These are phyloP conservation scores for Ensete glaucum DNA, from an alignment of 176 grass and related monocot species.

Conservation along the genomic window DNA sequence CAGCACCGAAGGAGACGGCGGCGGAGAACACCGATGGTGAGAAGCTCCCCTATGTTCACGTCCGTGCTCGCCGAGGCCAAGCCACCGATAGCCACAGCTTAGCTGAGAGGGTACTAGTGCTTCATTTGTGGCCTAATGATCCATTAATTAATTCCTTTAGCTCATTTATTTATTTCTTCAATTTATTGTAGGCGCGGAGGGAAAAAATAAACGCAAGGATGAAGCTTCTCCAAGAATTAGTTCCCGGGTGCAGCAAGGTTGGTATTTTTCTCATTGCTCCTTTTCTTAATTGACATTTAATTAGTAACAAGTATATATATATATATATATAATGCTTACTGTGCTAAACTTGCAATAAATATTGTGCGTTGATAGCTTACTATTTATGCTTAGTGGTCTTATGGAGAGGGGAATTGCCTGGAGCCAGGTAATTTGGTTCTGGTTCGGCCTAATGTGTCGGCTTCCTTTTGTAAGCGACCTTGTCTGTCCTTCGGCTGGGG, in stretches of 20 bases:
- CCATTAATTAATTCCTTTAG: not conserved
- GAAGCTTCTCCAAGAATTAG: constrained; percentile 21
- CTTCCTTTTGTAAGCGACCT: too few relatives aligned
- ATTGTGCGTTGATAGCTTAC: too few relatives aligned
- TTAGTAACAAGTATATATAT: too few relatives aligned
- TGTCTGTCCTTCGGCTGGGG: too few relatives aligned
- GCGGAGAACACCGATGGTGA: not conserved
- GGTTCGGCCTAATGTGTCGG: not conserved
- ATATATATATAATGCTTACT: too few relatives aligned
- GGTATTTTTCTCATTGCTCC: not conserved
- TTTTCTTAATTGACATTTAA: too few relatives aligned
- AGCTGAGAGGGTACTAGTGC: constrained; percentile 12
- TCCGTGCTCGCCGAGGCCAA: constrained; percentile 16
- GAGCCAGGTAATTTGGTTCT: not conserved
- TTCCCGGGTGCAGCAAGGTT: constrained; percentile 23
- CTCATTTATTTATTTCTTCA: not conserved
- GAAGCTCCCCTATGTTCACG: constrained; percentile 15
- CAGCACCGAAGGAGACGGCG: not conserved
- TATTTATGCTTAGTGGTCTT: too few relatives aligned
- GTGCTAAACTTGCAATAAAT: too few relatives aligned
- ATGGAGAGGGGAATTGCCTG: too few relatives aligned
- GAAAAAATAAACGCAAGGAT: constrained; percentile 21
- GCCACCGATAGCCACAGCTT: constrained; percentile 25
- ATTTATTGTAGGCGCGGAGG: constrained; percentile 15
- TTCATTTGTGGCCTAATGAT: not conserved